Conservation (phyloP, 2,329 filamentous ascomycete genomes). For the Nectriaceae sp. region DNA sequence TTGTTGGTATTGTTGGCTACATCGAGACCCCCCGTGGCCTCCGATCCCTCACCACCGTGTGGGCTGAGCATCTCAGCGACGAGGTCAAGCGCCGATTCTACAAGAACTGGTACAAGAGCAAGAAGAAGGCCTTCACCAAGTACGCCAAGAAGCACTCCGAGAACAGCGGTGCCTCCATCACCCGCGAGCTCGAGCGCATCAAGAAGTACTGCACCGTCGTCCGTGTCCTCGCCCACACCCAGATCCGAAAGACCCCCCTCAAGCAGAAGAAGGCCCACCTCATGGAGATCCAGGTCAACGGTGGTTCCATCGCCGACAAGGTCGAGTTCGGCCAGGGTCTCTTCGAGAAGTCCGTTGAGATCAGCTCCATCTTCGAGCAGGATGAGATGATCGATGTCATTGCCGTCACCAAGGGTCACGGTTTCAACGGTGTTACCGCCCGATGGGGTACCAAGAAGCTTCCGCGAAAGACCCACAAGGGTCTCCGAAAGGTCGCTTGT, state of each 20-base stretch:
- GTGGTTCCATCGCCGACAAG: constrained; percentile 94
- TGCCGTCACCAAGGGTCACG: constrained; percentile 99
- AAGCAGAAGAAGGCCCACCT: constrained; percentile 99
- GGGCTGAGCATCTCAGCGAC: constrained; percentile 98
- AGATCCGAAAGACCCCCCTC: constrained; percentile 98
- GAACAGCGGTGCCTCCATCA: constrained; percentile 85
- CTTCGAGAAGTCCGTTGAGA: constrained; percentile 98
- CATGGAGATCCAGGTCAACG: constrained; percentile 99
- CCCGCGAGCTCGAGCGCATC: constrained; percentile 98
- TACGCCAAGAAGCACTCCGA: constrained; percentile 99
- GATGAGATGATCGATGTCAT: constrained; percentile 99
- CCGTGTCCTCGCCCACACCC: constrained; percentile 98
- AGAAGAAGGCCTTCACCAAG: constrained; percentile 99
- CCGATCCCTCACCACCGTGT: constrained; percentile 98
- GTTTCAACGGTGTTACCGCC: constrained; percentile 94
- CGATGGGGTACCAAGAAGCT: constrained; percentile 99
- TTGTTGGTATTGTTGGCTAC: constrained; percentile 99
- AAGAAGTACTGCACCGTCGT: constrained; percentile 99
- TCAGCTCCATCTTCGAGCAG: constrained; percentile 96
- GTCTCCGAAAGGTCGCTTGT: constrained; percentile 99
- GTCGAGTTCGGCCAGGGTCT: constrained; percentile 92
- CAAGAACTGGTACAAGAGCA: constrained; percentile 99
- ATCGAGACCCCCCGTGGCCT: constrained; percentile 99
- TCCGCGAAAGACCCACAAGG: constrained; percentile 99
- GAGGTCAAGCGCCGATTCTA: constrained; percentile 99